phyloP scores from a whole-genome alignment of 164 flowering plant genomes.

The Vitis vinifera region ASM3070453v1 NC_081812.1:10401501-10402000 shows the following conservation, averaged over 20 bases:
- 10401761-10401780: slow-evolving; percentile 13
- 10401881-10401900: slow-evolving; percentile 12
- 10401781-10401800: slow-evolving; percentile 5
- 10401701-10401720: slow-evolving; percentile 15
- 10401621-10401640: slow-evolving; percentile 28
- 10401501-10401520: slow-evolving; percentile 9
- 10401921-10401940: slow-evolving; percentile 20
- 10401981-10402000: slow-evolving; percentile 23
- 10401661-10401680: slow-evolving; percentile 15
- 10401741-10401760: slow-evolving; percentile 18
- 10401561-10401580: background rate
- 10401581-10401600: background rate
- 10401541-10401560: background rate
- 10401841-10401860: slow-evolving; percentile 6
- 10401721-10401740: slow-evolving; percentile 27
- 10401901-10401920: slow-evolving; percentile 9
- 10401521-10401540: background rate
- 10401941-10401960: slow-evolving; percentile 18
- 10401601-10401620: slow-evolving; percentile 29
- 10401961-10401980: slow-evolving; percentile 2
- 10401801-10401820: slow-evolving; percentile 10
- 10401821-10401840: background rate
- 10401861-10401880: slow-evolving; percentile 9
- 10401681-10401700: slow-evolving; percentile 14
- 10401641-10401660: slow-evolving; percentile 18